Base-by-base conservation (phyloP, 768 basidiomycete genomes). In the Mrakia frigida region DNA sequence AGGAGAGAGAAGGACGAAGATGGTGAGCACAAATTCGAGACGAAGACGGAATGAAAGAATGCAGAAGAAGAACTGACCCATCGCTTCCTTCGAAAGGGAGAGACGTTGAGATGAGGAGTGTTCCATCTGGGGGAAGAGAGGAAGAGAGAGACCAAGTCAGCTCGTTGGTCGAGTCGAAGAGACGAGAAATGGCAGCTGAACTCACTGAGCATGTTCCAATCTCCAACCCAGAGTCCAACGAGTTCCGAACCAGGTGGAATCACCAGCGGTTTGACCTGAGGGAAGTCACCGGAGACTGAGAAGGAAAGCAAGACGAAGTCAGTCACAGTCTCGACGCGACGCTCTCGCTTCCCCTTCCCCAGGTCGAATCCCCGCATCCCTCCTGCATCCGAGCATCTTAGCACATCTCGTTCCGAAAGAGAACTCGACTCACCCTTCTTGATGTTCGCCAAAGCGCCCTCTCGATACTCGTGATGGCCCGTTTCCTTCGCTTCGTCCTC, bases 51-150 rank as follows among this genome's bases (percentile, higher is more conserved):
- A 0, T 13, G 21, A 25, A 2, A 10, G 33, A 35, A 59, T 33
- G 5, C 14, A 7, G n/a, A 59, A 31, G n/a, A 39, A 60, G 53
- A 28, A 33, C 73, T 33, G 23, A 74, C 73, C 76, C 72, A 33
- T 78, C 77, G 23, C 67, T 74, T 11, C 72, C 73, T 41, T 78
- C 77, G 67, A 78, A 78, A 18, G 77, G 77, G 2, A 78, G 43
- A 31, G 56, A 73, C 6, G 73, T 78, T 35, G 73, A 74, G 31
- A 78, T 65, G 28, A 78, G 53, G 11, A 78, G 73, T 4, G 73
- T 78, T 16, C 77, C 77, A 21, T 68, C 75, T 76, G 70, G 41
- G 35, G 1, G 7, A 72, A 69, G 21, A 37, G 21, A 7, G 7
- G 33, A 13, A 9, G 11, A 9, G 18, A 25, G 41, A 18, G 11